Evolutionary conservation across 2,329 filamentous ascomycete genomes (phyloP).

Genomic region (Magnaporthiopsis poae): DNA sequence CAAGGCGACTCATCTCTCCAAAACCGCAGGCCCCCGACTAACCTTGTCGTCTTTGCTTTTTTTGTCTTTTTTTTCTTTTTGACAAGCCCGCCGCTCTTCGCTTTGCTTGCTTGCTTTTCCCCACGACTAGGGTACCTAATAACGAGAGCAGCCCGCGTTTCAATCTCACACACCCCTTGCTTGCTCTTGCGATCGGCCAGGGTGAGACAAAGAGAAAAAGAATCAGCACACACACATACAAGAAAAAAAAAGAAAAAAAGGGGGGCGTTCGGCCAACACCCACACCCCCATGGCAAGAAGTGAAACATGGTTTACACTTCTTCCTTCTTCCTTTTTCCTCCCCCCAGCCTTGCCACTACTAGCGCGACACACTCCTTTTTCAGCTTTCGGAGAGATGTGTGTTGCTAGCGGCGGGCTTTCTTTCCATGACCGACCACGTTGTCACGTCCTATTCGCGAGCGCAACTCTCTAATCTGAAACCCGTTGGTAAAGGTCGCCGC

Average conservation of each 20-base stretch:
- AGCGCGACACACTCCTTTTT: neutral
- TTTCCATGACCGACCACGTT: neutral
- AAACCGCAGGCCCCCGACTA: neutral
- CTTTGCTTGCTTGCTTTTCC: neutral
- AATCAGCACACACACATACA: neutral
- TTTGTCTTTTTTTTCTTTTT: neutral
- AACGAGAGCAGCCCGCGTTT: no score
- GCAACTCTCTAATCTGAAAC: neutral
- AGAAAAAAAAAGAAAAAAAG: no score
- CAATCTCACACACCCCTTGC: no score
- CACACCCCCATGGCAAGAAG: neutral
- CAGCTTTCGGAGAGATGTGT: neutral
- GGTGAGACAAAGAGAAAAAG: neutral
- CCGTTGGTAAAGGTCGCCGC: neutral
- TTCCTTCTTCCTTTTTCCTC: neutral
- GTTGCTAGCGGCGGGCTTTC: neutral
- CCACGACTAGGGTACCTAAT: neutral
- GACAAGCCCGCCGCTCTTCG: neutral
- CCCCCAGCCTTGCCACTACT: neutral
- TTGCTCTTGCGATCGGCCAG: neutral
- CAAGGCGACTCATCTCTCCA: neutral
- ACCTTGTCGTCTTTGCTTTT: neutral
- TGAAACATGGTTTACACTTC: neutral
- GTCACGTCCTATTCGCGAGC: neutral
- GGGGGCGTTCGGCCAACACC: neutral